Evolutionary conservation across 163 green algal species (phyloP), one percentile per base, ranked within the genome.

Genomic region (Chlorella variabilis): DNA sequence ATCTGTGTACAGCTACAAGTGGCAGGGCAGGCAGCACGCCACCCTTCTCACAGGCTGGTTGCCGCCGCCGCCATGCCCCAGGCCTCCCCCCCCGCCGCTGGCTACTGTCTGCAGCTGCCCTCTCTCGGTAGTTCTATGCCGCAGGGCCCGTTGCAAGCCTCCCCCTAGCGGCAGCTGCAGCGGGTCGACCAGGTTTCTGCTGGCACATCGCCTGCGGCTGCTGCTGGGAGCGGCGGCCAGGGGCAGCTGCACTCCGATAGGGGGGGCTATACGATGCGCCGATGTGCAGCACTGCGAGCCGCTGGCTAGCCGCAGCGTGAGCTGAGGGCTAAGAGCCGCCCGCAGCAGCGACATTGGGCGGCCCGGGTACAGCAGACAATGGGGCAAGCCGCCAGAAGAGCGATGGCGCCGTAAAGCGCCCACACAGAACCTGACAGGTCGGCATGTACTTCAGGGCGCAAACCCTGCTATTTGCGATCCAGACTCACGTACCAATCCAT

Each of bases 31-130:
- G n/a, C n/a, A n/a, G n/a, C n/a, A n/a, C n/a, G n/a, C n/a, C n/a
- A n/a, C n/a, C n/a, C n/a, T n/a, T n/a, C n/a, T n/a, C n/a, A n/a
- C n/a, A n/a, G n/a, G n/a, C n/a, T n/a, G n/a, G n/a, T n/a, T 51
- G 68, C 41, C 41, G 68, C 71, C 71, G 71, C 49, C 51, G 51
- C 71, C 51, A 23, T 68, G 49, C 21, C 71, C 71, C 34, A 78
- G 51, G 23, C 41, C 41, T 29, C 75, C 41, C n/a, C 74, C 74
- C n/a, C 75, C 73, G 73, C 73, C 73, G 73, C 73, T 31, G 21
- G 73, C 73, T 29, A 48, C 73, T 71, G 34, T 70, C 29, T 80
- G 73, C 73, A 70, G 38, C 38, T 71, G 73, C n/a, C 56, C 56
- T 4, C 41, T n/a, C 31, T 59, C 2, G n/a, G 21, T 62, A 41